Percentiles rank a stretch among this genome's conserved stretches.
phyloP scores from a whole-genome alignment of 495 filamentous ascomycete species.

The Aspergillus saccharolyticus region DNA sequence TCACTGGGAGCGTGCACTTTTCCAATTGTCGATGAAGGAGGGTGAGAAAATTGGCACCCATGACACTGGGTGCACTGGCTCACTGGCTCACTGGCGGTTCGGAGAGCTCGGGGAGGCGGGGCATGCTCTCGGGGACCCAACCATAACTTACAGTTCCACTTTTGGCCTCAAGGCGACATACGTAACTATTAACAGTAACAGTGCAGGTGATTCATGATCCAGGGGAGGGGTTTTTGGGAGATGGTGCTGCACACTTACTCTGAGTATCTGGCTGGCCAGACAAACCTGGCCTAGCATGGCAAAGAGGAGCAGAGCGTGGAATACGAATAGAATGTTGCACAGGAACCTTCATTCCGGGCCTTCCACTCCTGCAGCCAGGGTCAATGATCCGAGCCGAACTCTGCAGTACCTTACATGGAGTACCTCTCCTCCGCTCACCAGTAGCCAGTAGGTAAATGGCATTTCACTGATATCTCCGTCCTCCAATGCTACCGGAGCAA shows the following conservation, averaged over 20 bases:
- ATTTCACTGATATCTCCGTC: background rate
- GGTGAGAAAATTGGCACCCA: background rate
- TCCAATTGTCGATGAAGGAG: background rate
- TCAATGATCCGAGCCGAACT: conserved; percentile 13
- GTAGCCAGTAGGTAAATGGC: too few relatives aligned
- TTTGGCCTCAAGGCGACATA: background rate
- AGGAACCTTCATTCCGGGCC: conserved; percentile 1
- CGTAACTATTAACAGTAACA: too few relatives aligned
- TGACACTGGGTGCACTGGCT: background rate
- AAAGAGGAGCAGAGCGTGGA: background rate
- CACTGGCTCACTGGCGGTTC: background rate
- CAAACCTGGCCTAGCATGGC: background rate
- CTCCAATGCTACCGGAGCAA: background rate
- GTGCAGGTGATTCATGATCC: too few relatives aligned
- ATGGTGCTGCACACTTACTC: too few relatives aligned
- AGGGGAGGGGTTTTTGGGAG: background rate
- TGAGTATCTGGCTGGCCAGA: too few relatives aligned
- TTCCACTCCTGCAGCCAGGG: conserved; percentile 14
- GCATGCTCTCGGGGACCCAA: background rate
- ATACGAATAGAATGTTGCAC: conserved; percentile 6
- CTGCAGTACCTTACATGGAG: conserved; percentile 3
- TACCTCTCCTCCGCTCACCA: too few relatives aligned
- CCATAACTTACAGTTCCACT: background rate
- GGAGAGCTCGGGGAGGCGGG: background rate
- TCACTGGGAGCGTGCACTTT: background rate